Conservation (phyloP, 164 flowering plant genomes). For the Houttuynia cordata region DNA sequence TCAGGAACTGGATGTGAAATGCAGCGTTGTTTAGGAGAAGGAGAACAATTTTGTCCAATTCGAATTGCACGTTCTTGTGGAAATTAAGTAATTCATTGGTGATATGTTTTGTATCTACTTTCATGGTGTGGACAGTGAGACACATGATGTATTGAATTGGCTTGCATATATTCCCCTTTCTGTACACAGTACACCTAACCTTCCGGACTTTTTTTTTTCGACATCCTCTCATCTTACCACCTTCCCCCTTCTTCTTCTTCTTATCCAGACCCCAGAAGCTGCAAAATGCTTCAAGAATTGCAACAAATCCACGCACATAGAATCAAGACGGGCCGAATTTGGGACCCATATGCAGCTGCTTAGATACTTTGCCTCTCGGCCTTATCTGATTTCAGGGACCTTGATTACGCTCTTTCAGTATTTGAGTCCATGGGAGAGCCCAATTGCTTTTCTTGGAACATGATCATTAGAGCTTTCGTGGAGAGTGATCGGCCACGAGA, state of each 20-base stretch:
- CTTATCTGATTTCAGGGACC: slow-evolving; percentile 3
- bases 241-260: slow-evolving; percentile 9
- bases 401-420: slow-evolving; percentile 3
- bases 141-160: too few species aligned
- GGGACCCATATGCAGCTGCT: slow-evolving; percentile 40
- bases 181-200: background rate
- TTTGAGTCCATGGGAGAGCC: slow-evolving; percentile 7
- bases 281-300: slow-evolving; percentile 33
- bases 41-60: too few species aligned
- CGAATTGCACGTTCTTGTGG: too few species aligned
- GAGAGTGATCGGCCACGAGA: slow-evolving; percentile 23
- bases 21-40: too few species aligned
- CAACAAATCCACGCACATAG: slow-evolving; percentile 40
- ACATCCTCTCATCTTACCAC: slow-evolving; percentile 5
- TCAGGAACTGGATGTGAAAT: too few species aligned
- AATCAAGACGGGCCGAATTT: slow-evolving; percentile 42
- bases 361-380: slow-evolving; percentile 25
- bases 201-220: slow-evolving; percentile 1
- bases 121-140: too few species aligned
- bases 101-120: too few species aligned
- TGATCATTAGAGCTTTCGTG: slow-evolving; percentile 11
- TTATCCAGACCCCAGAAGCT: slow-evolving; percentile 26
- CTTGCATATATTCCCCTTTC: too few species aligned
- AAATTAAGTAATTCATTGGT: too few species aligned
- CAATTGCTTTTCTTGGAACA: slow-evolving; percentile 13